Evolutionary conservation across 805 yeast genomes (phyloP), one percentile per base, ranked within the genome.

Genomic region (Ogataea ramenticola): DNA sequence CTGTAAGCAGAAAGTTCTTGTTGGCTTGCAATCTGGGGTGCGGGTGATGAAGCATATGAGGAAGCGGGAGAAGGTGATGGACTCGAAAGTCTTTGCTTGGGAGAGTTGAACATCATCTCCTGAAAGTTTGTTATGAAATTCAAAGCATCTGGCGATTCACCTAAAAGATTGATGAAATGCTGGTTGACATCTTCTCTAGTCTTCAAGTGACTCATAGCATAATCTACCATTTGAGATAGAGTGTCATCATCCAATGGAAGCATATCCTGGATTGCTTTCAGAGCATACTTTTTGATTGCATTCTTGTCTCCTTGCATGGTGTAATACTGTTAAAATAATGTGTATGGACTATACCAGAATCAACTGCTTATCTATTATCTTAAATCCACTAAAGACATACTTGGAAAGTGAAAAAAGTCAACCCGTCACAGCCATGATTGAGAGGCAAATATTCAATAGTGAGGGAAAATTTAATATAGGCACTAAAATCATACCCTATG

Each of bases 161-260:
- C 86, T 14, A 79, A 57, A 16, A 80, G 56, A 38, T 77, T 75
- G 14, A 72, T 56, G 53, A 81, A 75, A 57, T 82, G 82, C 21
- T 63, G 66, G 19, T 70, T 67, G 9, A 78, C 70, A 14, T 69
- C 77, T 4, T 68, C 67, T 42, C 77, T 72, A 0, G 74, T 57
- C 8, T 68, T 67, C 20, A 79, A 60, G 26, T 54, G 47, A 10
- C 68, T 56, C 12, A 72, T 54, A 0, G 80, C 75, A 51, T 80
- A 77, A 12, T 72, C 74, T 6, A 81, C 66, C 66, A 80, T 70
- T 52, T 80, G 82, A 12, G 55, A 51, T 29, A 79, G 61, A 0
- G 83, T 66, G 9, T 77, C 83, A 15, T 67, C 65, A 48, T 82
- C 88, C 35, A 82, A 58, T 0, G 87, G 87, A 16, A 82, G 52